These are phyloP conservation scores for Lachancea waltii DNA, from an alignment of 805 yeast species.

Conservation along the genomic window DNA sequence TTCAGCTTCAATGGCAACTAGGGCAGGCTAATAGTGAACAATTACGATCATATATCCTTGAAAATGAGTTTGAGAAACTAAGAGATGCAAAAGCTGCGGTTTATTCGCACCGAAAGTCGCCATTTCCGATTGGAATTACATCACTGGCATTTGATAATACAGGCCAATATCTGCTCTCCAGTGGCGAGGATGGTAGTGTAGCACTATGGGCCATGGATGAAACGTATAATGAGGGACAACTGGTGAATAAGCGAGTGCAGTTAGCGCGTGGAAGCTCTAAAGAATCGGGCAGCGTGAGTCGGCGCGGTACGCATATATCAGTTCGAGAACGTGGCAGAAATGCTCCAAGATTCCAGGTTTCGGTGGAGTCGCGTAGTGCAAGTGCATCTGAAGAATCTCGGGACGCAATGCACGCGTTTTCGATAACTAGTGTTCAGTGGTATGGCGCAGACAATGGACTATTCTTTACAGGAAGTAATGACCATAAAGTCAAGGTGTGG, in stretches of 20 bases:
- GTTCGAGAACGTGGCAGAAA: constrained; percentile 1
- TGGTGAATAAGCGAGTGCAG: constrained; percentile 27
- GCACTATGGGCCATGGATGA: constrained; percentile 29
- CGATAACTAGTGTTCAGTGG: constrained; percentile 73
- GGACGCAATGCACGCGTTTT: constrained; percentile 50
- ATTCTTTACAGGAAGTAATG: constrained; percentile 79
- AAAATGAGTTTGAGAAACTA: constrained; percentile 18
- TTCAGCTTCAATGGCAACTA: constrained; percentile 12
- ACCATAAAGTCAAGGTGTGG: constrained; percentile 72
- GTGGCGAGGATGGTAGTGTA: constrained; percentile 33
- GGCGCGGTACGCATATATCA: constrained; percentile 1
- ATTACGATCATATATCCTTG: constrained; percentile 10
- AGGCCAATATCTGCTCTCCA: constrained; percentile 17
- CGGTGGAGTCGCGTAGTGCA: not conserved
- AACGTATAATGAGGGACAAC: constrained; percentile 15
- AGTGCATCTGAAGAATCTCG: not conserved
- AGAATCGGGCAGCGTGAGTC: not conserved
- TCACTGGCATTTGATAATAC: constrained; percentile 20
- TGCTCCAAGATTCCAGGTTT: constrained; percentile 1
- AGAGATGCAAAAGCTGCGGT: constrained; percentile 13
- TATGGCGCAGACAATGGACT: constrained; percentile 86
- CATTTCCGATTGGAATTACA: constrained; percentile 9
- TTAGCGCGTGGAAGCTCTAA: constrained; percentile 6
- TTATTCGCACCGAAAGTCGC: constrained; percentile 5
- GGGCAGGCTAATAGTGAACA: constrained; percentile 11